A percentile compares a stretch with the other conserved stretches of the same genome.
Evolutionary conservation across 2,329 filamentous ascomycete genomes (phyloP).

Genomic region (Alternaria novae-zelandiae): DNA sequence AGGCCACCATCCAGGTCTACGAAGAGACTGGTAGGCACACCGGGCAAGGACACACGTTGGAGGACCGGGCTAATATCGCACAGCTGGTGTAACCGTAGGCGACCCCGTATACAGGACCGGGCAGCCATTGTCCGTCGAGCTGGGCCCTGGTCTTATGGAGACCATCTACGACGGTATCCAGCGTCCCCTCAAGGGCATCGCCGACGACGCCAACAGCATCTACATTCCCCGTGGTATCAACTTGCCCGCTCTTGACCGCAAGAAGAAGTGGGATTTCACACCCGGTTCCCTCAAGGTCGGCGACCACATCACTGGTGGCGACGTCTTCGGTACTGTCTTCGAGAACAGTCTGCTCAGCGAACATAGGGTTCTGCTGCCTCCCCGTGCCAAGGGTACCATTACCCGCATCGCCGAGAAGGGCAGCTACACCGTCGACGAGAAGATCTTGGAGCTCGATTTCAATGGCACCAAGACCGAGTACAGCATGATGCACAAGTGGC

Average conservation of each 20-base stretch:
- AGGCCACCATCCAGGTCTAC: slow-evolving; percentile 97
- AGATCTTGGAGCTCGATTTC: slow-evolving; percentile 95
- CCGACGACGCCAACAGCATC: slow-evolving; percentile 80
- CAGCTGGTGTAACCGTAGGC: slow-evolving; percentile 93
- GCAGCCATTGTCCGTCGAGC: slow-evolving; percentile 96
- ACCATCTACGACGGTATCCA: slow-evolving; percentile 99
- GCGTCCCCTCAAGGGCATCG: slow-evolving; percentile 86
- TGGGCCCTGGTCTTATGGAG: slow-evolving; percentile 95
- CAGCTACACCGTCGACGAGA: slow-evolving; percentile 91
- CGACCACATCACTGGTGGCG: slow-evolving; percentile 95
- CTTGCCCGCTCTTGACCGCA: slow-evolving; percentile 84
- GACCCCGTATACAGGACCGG: slow-evolving; percentile 90
- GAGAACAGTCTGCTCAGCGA: slow-evolving; percentile 95
- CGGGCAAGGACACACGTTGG: background rate
- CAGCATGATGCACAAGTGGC: slow-evolving; percentile 99
- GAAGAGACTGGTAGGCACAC: slow-evolving; percentile 84
- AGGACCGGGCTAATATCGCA: slow-evolving; percentile 24
- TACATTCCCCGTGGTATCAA: slow-evolving; percentile 97
- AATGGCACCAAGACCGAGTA: slow-evolving; percentile 93
- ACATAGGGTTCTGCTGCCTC: slow-evolving; percentile 92
- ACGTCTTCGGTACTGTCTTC: slow-evolving; percentile 92
- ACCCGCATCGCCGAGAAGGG: slow-evolving; percentile 89
- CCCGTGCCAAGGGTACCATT: slow-evolving; percentile 88
- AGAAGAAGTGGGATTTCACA: slow-evolving; percentile 96
- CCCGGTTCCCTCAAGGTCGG: slow-evolving; percentile 86